phyloP scores from a whole-genome alignment of 306 rosid genomes.

The Trifolium repens region DNA sequence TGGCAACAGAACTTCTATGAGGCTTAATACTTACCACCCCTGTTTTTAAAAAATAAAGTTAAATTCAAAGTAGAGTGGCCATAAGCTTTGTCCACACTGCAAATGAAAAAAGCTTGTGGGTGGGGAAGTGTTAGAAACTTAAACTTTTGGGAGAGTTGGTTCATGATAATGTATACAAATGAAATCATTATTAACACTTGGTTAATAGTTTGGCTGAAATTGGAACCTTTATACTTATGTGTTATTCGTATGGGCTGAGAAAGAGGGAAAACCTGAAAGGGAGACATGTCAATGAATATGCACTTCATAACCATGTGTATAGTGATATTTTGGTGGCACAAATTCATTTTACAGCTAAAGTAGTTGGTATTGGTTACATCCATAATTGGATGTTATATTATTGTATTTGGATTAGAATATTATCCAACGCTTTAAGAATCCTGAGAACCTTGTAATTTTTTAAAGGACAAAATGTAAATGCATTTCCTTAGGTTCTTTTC shows the following conservation, averaged over 20 bases:
- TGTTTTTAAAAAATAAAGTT: not conserved
- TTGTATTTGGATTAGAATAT: no score
- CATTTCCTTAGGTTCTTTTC: no score
- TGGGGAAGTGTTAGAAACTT: not conserved
- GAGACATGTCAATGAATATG: no score
- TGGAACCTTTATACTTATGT: no score
- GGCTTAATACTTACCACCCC: not conserved
- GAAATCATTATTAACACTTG: not conserved
- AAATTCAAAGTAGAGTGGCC: slow-evolving; percentile 11
- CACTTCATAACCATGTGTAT: no score
- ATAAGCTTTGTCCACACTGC: slow-evolving; percentile 8
- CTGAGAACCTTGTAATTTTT: no score
- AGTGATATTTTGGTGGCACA: no score
- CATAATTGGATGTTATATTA: no score
- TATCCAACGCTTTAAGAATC: no score
- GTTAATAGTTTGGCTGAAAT: not conserved
- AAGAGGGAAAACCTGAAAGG: not conserved
- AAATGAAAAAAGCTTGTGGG: not conserved
- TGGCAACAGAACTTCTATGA: not conserved
- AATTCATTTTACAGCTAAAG: no score
- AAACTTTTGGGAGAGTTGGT: not conserved
- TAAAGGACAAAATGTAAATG: no score
- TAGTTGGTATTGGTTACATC: no score
- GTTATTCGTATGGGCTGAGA: not conserved
- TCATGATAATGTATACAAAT: not conserved